Conservation (phyloP, 306 rosid genomes). For the Cicer arietinum region DNA sequence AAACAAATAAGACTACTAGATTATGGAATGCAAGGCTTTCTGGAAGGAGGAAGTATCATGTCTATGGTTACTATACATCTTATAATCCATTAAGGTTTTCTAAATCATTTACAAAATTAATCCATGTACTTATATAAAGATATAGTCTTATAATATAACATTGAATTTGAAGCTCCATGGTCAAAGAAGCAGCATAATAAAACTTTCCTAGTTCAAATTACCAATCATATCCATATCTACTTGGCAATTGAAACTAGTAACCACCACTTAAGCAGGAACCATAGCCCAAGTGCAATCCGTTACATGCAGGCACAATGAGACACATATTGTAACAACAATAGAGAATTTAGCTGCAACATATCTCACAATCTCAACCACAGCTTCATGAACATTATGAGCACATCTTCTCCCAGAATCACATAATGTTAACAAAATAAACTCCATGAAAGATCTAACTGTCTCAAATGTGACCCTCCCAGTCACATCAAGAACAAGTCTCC, state of each 20-base stretch:
- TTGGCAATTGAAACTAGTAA: conserved; percentile 25
- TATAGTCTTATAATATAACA: not conserved
- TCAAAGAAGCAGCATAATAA: conserved; percentile 36
- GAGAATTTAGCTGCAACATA: conserved; percentile 61
- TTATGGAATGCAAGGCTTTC: conserved; percentile 18
- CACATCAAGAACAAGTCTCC: conserved; percentile 64
- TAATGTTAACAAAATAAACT: conserved; percentile 60
- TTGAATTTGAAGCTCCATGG: conserved; percentile 1
- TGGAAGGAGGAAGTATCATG: conserved; percentile 11
- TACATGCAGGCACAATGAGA: conserved; percentile 65
- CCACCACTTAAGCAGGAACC: conserved; percentile 50
- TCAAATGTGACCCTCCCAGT: conserved; percentile 76
- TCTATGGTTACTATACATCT: conserved; percentile 31
- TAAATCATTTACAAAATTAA: conserved; percentile 37
- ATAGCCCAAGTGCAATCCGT: conserved; percentile 61
- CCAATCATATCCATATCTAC: conserved; percentile 13
- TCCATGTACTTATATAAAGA: conserved; percentile 37
- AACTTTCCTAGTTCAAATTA: not conserved
- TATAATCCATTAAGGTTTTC: conserved; percentile 20
- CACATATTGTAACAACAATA: conserved; percentile 59
- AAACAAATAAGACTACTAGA: not conserved
- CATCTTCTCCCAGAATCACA: conserved; percentile 53
- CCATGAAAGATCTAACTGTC: conserved; percentile 73
- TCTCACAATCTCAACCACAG: conserved; percentile 64
- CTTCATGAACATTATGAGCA: conserved; percentile 55